Conservation (phyloP, 192 early-diverging fungal genomes). For the Podochytrium sp. region DNA sequence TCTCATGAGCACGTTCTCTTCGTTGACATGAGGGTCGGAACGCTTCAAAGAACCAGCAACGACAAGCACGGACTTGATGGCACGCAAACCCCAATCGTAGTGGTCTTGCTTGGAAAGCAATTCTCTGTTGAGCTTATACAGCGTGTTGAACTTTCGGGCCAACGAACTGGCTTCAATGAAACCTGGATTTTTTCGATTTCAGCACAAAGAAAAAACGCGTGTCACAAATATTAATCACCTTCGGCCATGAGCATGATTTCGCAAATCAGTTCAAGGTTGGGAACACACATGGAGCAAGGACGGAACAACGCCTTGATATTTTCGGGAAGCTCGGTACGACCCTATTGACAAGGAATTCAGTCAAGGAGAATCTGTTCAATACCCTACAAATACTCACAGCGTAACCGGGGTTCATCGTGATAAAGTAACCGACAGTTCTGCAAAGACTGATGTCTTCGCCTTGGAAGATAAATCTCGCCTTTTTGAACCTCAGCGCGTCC, state of each 20-base stretch:
- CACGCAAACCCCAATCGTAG: slow-evolving; percentile 72
- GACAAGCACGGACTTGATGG: slow-evolving; percentile 70
- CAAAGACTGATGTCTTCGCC: slow-evolving; percentile 65
- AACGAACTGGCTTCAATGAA: slow-evolving; percentile 67
- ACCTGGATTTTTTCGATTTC: slow-evolving; percentile 14
- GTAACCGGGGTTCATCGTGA: slow-evolving; percentile 67
- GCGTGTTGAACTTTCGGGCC: slow-evolving; percentile 67
- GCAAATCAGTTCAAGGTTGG: slow-evolving; percentile 68
- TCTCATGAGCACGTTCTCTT: slow-evolving; percentile 70
- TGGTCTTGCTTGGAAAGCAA: slow-evolving; percentile 71
- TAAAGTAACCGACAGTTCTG: slow-evolving; percentile 62
- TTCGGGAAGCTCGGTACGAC: slow-evolving; percentile 68
- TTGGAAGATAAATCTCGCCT: slow-evolving; percentile 70
- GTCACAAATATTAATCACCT: slow-evolving; percentile 32
- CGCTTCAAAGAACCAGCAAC: slow-evolving; percentile 68
- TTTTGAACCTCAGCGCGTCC: slow-evolving; percentile 65
- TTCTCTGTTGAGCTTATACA: slow-evolving; percentile 68
- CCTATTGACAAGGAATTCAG: slow-evolving; percentile 48
- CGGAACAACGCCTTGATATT: slow-evolving; percentile 72
- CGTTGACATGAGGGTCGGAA: slow-evolving; percentile 61
- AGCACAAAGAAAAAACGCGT: neutral
- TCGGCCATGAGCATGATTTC: slow-evolving; percentile 77
- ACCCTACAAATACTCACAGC: neutral
- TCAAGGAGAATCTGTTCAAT: neutral
- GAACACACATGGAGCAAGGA: slow-evolving; percentile 69